Evolutionary conservation across 2,329 filamentous ascomycete genomes (phyloP), one percentile per base, ranked within the genome.

Genomic region (Calonectria honghensis): DNA sequence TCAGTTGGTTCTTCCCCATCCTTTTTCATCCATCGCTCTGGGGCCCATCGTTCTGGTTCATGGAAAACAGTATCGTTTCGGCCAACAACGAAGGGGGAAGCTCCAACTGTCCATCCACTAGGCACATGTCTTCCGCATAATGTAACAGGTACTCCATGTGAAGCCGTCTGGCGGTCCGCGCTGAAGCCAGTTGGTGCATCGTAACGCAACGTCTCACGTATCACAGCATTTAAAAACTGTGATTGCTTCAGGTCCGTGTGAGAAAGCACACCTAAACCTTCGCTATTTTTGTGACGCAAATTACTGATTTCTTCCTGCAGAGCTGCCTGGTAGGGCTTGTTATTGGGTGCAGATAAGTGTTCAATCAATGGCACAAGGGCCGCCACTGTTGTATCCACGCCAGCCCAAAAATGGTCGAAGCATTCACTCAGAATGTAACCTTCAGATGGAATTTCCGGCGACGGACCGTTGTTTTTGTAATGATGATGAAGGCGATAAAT

Each of bases 321-420:
- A 11, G 27, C 18, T 41, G 35, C 20, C 35, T 63, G 57, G 18
- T 63, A 41, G 20, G 29, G 35, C 20, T 31, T 63, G 37, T 63
- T 63, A 24, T 41, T 20, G 41, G 57, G 24, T 27, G 39, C 27
- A 20, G 57, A 63, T 27, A 41, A 13, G 57, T 63, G 57, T 13
- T 41, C 24, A 18, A 41, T 39, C 35, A 63, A 24, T 27, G 57
- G 57, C n/a, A 29, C 57, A 29, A 63, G 35, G 27, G 57, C 24
- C 6, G 35, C 35, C n/a, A 41, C 35, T 7, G 57, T 63, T 20
- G 35, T 63, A 16, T 63, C 57, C 5, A 63, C 24, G 4, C 57
- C 57, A 37, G 57, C 57, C 57, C 57, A 63, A 29, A 63, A 63
- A 29, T 63, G 57, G 35, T 63, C 57, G 41, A 63, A 63, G n/a